phyloP scores from a whole-genome alignment of 2,329 filamentous ascomycete species.

The Cytospora mali region DNA sequence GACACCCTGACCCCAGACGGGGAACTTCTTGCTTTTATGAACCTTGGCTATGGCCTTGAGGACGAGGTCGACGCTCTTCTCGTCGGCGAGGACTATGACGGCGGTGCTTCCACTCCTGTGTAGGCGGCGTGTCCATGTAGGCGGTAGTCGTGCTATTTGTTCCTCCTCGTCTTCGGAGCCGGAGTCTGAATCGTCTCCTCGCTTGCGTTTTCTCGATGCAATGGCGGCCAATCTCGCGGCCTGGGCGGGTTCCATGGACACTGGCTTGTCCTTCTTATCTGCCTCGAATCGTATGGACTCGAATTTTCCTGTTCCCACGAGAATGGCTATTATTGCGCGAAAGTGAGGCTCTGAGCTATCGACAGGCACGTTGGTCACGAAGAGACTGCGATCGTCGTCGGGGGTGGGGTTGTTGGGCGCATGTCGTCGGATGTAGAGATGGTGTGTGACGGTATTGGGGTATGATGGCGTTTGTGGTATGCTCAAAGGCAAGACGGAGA shows the following conservation, averaged over 20 bases:
- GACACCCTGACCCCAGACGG: conserved; percentile 70
- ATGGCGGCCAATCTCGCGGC: conserved; percentile 43
- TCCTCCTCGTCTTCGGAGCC: conserved; percentile 65
- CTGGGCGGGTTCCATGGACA: conserved; percentile 49
- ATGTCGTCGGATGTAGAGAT: conserved; percentile 85
- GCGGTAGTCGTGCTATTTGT: conserved; percentile 64
- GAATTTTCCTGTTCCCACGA: conserved; percentile 77
- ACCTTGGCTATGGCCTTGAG: conserved; percentile 73
- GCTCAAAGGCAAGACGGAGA: conserved; percentile 68
- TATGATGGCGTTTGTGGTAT: conserved; percentile 67
- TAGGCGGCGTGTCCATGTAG: conserved; percentile 72
- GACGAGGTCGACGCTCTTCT: conserved; percentile 73
- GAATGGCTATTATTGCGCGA: conserved; percentile 70
- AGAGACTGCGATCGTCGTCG: conserved; percentile 78
- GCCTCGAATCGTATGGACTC: conserved; percentile 77
- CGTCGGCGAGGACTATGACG: conserved; percentile 81
- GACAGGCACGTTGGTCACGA: conserved; percentile 85
- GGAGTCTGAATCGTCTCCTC: conserved; percentile 39
- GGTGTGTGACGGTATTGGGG: conserved; percentile 68
- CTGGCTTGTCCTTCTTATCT: conserved; percentile 47
- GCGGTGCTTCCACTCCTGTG: conserved; percentile 77
- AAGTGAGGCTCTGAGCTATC: conserved; percentile 81
- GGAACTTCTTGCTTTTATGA: conserved; percentile 60
- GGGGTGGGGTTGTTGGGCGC: conserved; percentile 74
- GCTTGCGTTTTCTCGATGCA: conserved; percentile 55